Base-by-base conservation (phyloP, 176 grass and related monocot genomes). In the Poa annua region DNA sequence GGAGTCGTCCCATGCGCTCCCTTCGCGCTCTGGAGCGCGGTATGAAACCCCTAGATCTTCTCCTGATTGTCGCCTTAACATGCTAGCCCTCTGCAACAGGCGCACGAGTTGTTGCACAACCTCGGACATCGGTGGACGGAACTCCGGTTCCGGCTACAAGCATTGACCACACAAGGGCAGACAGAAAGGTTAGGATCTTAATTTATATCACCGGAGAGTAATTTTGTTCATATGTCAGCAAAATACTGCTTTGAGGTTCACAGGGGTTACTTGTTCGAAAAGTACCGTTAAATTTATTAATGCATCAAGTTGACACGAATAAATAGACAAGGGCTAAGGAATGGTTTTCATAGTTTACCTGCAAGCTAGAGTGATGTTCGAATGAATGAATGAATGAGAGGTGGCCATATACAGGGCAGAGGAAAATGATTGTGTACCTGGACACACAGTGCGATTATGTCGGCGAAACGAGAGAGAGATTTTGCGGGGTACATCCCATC, bases 401-500 rank as follows among this genome's bases (percentile, higher is more conserved):
- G 36, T 70, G 62, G 0, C n/a, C 10, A 39, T 41, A 69, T 41
- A 55, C 5, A 19, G 34, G 11, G 39, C 16, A 38, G 8, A 7
- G n/a, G 41, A 32, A 56, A 29, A 2, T 4, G 25, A 61, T 25
- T 25, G n/a, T 48, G 25, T 88, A 99, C 96, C 96, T 96, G 96
- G 78, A 99, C 91, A 65, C 93, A 99, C 39, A 99, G 69, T 1
- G 91, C 96, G 42, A 99, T 99, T 75, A 96, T 92, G 60, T 99
- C 96, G 3, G 96, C 96, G 17, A 99, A 96, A 38, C 96, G 96
- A 6, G 93, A 99, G 41, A 99, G 91, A 4, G 93, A 96, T 53
- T 96, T 99, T 4, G 91, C 96, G 38, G 96, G 96, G 73, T 99
- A 99, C 83, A 99, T 85, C 51, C 96, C 96, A 38, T 94, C 92